A percentile compares a stretch with the other conserved stretches of the same genome.
Evolutionary conservation across 1,139 yeast genomes (phyloP).

Genomic region (Zhuliangozyma blackwelliae): DNA sequence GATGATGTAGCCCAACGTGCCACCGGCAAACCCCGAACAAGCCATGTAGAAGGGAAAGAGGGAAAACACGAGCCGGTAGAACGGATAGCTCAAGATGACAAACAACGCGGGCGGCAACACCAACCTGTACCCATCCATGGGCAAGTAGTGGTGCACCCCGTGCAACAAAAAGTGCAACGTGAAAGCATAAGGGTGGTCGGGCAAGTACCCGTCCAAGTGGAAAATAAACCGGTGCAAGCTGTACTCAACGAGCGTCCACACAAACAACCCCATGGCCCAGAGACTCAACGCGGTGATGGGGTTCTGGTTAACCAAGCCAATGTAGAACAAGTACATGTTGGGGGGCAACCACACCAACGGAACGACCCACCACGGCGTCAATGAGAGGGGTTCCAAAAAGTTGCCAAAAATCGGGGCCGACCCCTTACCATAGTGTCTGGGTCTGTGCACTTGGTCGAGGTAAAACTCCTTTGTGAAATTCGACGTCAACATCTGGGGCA

Average conservation of each 20-base stretch:
- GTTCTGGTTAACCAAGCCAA: slow-evolving; percentile 36
- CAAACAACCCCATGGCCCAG: slow-evolving; percentile 64
- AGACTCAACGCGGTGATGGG: slow-evolving; percentile 36
- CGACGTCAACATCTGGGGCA: slow-evolving; percentile 72
- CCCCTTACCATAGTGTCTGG: slow-evolving; percentile 79
- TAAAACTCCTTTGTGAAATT: slow-evolving; percentile 82
- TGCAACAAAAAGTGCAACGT: slow-evolving; percentile 86
- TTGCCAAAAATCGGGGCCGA: slow-evolving; percentile 72
- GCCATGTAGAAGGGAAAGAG: slow-evolving; percentile 45
- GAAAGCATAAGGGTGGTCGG: slow-evolving; percentile 70
- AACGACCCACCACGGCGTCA: slow-evolving; percentile 61
- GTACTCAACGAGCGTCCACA: slow-evolving; percentile 93
- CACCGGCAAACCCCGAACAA: slow-evolving; percentile 78
- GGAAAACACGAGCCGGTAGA: slow-evolving; percentile 35
- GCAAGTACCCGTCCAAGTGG: slow-evolving; percentile 84
- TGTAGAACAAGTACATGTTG: slow-evolving; percentile 47
- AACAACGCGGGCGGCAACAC: slow-evolving; percentile 95
- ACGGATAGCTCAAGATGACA: slow-evolving; percentile 40
- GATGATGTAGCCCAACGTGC: slow-evolving; percentile 84
- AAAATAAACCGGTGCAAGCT: slow-evolving; percentile 83
- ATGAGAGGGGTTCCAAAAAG: slow-evolving; percentile 45
- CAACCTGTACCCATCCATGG: slow-evolving; percentile 90
- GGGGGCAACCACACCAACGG: slow-evolving; percentile 89
- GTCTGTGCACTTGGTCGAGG: slow-evolving; percentile 93
- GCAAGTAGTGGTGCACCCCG: slow-evolving; percentile 95